phyloP scores from a whole-genome alignment of 768 basidiomycete species.

The Russula foetens region DNA sequence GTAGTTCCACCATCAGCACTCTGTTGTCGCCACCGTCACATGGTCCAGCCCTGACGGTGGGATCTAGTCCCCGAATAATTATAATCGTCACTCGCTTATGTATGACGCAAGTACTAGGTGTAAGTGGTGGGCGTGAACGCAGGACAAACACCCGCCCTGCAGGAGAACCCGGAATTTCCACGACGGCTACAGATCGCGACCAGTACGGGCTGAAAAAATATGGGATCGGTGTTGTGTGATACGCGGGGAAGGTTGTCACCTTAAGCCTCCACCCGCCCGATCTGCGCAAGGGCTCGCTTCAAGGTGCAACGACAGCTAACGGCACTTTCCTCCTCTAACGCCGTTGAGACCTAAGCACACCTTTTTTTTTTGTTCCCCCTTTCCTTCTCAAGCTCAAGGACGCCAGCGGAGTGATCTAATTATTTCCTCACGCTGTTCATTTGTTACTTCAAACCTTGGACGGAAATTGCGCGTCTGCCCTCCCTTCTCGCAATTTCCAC shows the following conservation, averaged over 20 bases:
- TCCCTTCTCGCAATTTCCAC: slow-evolving; percentile 11
- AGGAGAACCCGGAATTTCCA: background rate
- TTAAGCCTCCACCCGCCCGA: slow-evolving; percentile 2
- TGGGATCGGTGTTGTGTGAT: slow-evolving; percentile 1
- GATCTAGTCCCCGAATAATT: background rate
- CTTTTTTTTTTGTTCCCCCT: background rate
- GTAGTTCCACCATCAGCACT: background rate
- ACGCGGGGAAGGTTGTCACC: slow-evolving; percentile 11
- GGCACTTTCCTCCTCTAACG: slow-evolving; percentile 9
- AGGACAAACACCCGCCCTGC: background rate
- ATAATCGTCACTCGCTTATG: background rate
- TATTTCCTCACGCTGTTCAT: slow-evolving; percentile 12
- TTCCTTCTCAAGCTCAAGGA: background rate
- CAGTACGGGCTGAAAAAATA: slow-evolving; percentile 10
- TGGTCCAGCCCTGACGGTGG: background rate
- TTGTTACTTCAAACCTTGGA: slow-evolving; percentile 1
- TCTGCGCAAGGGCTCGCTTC: background rate
- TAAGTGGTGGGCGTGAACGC: background rate
- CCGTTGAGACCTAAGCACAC: background rate
- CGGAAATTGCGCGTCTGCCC: slow-evolving; percentile 14
- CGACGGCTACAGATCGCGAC: slow-evolving; percentile 17
- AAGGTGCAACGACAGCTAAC: background rate
- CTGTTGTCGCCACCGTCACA: background rate
- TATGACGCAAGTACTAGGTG: background rate
- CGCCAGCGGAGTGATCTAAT: background rate